Base-by-base conservation (phyloP, 2,329 filamentous ascomycete genomes). In the Exophiala phaeomuriformis region DNA sequence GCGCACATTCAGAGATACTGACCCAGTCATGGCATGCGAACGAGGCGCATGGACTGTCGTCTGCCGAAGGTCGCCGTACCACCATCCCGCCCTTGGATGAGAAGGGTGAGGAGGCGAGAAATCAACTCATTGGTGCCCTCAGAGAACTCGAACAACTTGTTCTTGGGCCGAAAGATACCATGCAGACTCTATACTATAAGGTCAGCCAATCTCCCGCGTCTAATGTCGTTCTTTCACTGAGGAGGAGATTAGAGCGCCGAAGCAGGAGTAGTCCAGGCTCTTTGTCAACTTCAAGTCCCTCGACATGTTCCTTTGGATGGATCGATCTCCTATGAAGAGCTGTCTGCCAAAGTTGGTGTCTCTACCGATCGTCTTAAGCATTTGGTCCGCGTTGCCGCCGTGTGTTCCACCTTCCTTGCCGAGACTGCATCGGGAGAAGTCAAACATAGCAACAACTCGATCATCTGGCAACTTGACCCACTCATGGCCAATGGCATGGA, bases 21-120 rank as follows among this genome's bases (percentile, higher is more conserved):
- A 55, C 47, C 43, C 31, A 46, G 35, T 48, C 52, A 32, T 55
- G 52, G 52, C 52, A 55, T 41, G 52, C 50, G 27, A 44, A 44
- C 39, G 41, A 51, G 4, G 40, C n/a, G 1, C 52, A 55, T 28
- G 37, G 39, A 31, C 29, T 51, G 10, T 51, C 52, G 12, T 55
- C 52, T 27, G 36, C 46, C 40, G 51, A 39, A 12, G 12, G 32
- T 33, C 39, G 28, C 10, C 39, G 52, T 9, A 55, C 43, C 12
- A 55, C 41, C 27, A 46, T 47, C 4, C 52, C 52, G 3, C 47
- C 47, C 8, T 27, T 55, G 10, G 47, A 55, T 27, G 12, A 10
- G 32, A 30, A 28, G n/a, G 52, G 52, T 5, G 52, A 55, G 35
- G 47, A 50, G 35, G 52, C 52, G 4, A 40, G 52, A 35, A 55